Percentiles rank a stretch among this genome's conserved stretches.
Conservation (phyloP, 768 basidiomycete genomes). For the Pleurotus sapidus region DNA sequence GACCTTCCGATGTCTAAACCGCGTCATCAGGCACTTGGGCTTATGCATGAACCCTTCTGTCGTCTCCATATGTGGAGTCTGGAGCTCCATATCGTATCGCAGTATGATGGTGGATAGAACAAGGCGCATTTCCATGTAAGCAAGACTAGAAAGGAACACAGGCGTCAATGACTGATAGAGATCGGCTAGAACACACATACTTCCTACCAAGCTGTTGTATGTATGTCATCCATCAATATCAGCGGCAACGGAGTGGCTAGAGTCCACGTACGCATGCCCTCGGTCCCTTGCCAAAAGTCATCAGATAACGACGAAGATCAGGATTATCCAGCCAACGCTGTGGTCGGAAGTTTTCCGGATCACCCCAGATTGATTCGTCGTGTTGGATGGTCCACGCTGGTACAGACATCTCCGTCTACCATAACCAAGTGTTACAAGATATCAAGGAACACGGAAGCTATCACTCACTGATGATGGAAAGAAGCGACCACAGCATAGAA, state of each 20-base stretch:
- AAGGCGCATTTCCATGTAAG: slow-evolving; percentile 22
- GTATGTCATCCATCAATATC: background rate
- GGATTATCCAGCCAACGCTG: slow-evolving; percentile 31
- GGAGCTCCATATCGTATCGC: slow-evolving; percentile 18
- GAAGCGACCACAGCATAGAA: slow-evolving; percentile 16
- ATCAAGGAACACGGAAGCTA: too few relatives aligned
- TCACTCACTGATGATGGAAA: slow-evolving; percentile 26
- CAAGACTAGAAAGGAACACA: slow-evolving; percentile 13
- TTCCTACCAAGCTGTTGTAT: slow-evolving; percentile 18
- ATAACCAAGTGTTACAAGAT: background rate
- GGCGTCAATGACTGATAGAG: too few relatives aligned
- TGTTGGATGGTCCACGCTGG: slow-evolving; percentile 31
- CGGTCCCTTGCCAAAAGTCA: slow-evolving; percentile 28
- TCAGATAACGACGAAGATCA: slow-evolving; percentile 19
- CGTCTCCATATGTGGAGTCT: slow-evolving; percentile 14
- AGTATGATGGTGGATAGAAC: slow-evolving; percentile 19
- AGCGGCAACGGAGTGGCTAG: background rate
- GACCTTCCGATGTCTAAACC: slow-evolving; percentile 9
- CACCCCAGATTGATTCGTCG: slow-evolving; percentile 24
- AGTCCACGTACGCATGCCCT: slow-evolving; percentile 22
- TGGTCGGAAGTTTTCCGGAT: slow-evolving; percentile 26
- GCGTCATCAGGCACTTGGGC: slow-evolving; percentile 16
- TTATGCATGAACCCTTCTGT: slow-evolving; percentile 26
- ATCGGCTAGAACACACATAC: slow-evolving; percentile 3
- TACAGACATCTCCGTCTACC: slow-evolving; percentile 28